These are phyloP conservation scores for Umbellularia californica DNA, from an alignment of 164 flowering plant genomes.

Conservation along the genomic window DNA sequence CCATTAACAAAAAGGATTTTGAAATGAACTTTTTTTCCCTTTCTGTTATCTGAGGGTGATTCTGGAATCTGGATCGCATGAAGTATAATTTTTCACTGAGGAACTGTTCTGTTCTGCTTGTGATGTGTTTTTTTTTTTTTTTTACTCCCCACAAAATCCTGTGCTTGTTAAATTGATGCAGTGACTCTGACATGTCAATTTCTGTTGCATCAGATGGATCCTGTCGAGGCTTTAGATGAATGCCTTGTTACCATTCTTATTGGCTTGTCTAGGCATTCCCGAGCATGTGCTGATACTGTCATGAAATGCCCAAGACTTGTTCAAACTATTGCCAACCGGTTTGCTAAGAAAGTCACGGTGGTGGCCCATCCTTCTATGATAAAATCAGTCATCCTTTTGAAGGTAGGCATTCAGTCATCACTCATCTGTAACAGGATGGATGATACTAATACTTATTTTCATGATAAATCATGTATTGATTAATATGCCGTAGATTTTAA, in stretches of 20 bases:
- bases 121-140: neutral
- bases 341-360: conserved; percentile 32
- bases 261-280: conserved; percentile 88
- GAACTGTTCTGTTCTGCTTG: neutral
- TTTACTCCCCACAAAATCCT: neutral
- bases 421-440: neutral
- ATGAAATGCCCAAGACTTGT: conserved; percentile 67
- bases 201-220: conserved; percentile 53
- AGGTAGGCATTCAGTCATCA: conserved; percentile 32
- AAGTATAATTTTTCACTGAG: neutral
- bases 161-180: conserved; percentile 4
- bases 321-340: conserved; percentile 51
- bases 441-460: neutral
- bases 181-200: conserved; percentile 1
- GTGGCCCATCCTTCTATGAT: conserved; percentile 47
- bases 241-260: conserved; percentile 56
- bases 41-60: neutral
- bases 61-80: neutral
- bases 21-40: neutral
- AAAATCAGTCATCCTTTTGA: conserved; percentile 62
- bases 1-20: neutral
- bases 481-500: neutral
- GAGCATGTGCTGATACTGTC: conserved; percentile 67
- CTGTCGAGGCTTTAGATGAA: conserved; percentile 60
- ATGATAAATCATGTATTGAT: neutral